phyloP scores from a whole-genome alignment of 2,329 filamentous ascomycete species.

The Arthrobotrys megalospora region DNA sequence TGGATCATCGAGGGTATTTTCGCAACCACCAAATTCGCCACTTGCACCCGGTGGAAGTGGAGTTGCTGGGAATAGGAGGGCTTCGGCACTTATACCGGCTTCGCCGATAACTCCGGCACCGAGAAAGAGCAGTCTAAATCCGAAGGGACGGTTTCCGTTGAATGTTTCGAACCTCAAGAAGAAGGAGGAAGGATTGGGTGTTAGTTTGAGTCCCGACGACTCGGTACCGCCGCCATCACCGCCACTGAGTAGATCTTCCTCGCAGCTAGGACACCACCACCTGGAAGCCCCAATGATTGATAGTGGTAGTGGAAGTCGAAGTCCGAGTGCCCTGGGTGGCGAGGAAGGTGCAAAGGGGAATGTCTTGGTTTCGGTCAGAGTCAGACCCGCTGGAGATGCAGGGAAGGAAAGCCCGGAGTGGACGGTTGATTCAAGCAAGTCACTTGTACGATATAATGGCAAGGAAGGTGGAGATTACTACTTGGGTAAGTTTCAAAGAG shows the following conservation, averaged over 20 bases:
- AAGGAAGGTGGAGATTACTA: constrained; percentile 92
- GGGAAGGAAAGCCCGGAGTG: constrained; percentile 81
- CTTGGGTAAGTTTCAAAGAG: constrained; percentile 77
- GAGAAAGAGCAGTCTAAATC: constrained; percentile 54
- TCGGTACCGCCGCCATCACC: constrained; percentile 45
- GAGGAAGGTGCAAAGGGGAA: constrained; percentile 88
- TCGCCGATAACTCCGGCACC: constrained; percentile 45
- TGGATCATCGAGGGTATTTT: constrained; percentile 47
- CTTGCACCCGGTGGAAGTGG: constrained; percentile 56
- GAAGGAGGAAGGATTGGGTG: constrained; percentile 50
- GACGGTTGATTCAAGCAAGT: constrained; percentile 88
- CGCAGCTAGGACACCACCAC: constrained; percentile 38
- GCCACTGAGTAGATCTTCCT: constrained; percentile 54
- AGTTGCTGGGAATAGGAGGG: constrained; percentile 55
- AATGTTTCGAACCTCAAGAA: constrained; percentile 52
- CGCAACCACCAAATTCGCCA: constrained; percentile 47
- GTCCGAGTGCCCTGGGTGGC: constrained; percentile 62
- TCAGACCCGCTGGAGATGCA: constrained; percentile 81
- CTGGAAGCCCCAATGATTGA: constrained; percentile 46
- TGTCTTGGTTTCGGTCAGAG: constrained; percentile 93
- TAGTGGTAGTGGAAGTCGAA: constrained; percentile 46
- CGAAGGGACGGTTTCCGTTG: constrained; percentile 57
- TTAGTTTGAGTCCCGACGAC: constrained; percentile 51
- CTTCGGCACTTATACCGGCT: constrained; percentile 41
- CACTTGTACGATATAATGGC: constrained; percentile 85